phyloP scores from a whole-genome alignment of 805 yeast species.

The Spathaspora hagerdaliae region DNA sequence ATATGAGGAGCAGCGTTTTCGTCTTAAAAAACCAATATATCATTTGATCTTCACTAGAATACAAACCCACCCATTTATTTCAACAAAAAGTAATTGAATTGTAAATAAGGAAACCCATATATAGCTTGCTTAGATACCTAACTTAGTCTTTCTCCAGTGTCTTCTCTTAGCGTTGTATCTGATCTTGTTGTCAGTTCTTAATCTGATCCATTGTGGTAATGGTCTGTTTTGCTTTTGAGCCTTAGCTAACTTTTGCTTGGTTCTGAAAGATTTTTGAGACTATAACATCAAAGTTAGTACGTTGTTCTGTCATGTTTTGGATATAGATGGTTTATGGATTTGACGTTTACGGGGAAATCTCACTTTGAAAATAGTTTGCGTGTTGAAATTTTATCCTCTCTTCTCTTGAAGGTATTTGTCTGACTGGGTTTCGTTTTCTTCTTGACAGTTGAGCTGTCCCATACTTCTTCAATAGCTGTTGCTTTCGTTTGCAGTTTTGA shows the following conservation, averaged over 20 bases:
- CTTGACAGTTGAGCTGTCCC: too few relatives aligned
- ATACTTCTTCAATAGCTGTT: too few relatives aligned
- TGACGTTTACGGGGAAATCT: too few relatives aligned
- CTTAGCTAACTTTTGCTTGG: constrained; percentile 98
- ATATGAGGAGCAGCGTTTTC: neutral
- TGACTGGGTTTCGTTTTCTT: too few relatives aligned
- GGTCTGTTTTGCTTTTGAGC: constrained; percentile 99
- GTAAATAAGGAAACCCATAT: neutral
- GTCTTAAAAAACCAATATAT: neutral
- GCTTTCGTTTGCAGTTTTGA: too few relatives aligned
- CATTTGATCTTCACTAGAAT: neutral
- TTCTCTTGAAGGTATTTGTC: too few relatives aligned
- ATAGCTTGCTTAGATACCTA: constrained; percentile 67
- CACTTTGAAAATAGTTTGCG: too few relatives aligned
- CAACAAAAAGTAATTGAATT: neutral
- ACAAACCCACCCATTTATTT: too few relatives aligned
- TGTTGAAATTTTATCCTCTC: too few relatives aligned
- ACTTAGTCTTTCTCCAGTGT: constrained; percentile 99
- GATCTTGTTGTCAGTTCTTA: constrained; percentile 95
- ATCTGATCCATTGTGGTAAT: constrained; percentile 99
- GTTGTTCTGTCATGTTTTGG: neutral
- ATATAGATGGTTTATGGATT: neutral
- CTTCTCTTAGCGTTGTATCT: constrained; percentile 99
- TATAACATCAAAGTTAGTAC: constrained; percentile 28
- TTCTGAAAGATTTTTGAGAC: constrained; percentile 94